Percentiles rank a stretch among this genome's conserved stretches.
phyloP scores from a whole-genome alignment of 495 filamentous ascomycete species.

The Penicillium daleae region DNA sequence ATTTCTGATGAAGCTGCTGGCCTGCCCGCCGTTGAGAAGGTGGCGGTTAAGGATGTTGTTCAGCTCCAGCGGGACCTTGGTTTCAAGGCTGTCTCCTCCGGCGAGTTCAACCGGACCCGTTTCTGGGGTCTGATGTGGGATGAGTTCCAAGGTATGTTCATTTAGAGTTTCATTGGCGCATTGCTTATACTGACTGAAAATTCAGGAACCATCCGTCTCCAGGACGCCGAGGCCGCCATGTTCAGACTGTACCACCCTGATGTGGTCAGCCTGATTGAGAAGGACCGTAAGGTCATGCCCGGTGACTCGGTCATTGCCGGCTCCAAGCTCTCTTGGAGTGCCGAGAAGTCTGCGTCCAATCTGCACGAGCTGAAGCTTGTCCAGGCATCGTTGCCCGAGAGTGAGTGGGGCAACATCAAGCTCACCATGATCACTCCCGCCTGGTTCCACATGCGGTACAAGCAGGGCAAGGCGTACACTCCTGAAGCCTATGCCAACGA shows the following conservation, averaged over 20 bases:
- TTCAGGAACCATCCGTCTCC: constrained; percentile 41
- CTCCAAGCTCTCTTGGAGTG: constrained; percentile 61
- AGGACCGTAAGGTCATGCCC: constrained; percentile 59
- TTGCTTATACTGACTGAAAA: background rate
- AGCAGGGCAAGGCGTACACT: constrained; percentile 58
- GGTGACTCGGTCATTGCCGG: constrained; percentile 69
- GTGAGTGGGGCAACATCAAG: constrained; percentile 58
- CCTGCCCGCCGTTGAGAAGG: constrained; percentile 55
- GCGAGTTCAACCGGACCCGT: constrained; percentile 64
- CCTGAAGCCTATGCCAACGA: constrained; percentile 59
- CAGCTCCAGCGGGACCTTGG: constrained; percentile 64
- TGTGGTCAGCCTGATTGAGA: constrained; percentile 67
- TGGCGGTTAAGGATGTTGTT: constrained; percentile 62
- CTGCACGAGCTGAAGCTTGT: constrained; percentile 63
- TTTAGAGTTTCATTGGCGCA: constrained; percentile 8
- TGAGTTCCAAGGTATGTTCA: constrained; percentile 62
- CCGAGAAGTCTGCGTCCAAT: constrained; percentile 51
- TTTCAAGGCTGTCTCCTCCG: constrained; percentile 65
- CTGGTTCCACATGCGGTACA: constrained; percentile 71
- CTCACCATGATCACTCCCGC: constrained; percentile 66
- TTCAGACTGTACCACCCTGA: constrained; percentile 74
- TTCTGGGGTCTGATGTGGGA: constrained; percentile 67
- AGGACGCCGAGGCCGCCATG: constrained; percentile 56
- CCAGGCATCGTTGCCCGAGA: constrained; percentile 51
- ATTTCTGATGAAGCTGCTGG: constrained; percentile 42